Conservation (phyloP, 1,284 basidiomycete genomes). For the Leccinum subrobustum region DNA sequence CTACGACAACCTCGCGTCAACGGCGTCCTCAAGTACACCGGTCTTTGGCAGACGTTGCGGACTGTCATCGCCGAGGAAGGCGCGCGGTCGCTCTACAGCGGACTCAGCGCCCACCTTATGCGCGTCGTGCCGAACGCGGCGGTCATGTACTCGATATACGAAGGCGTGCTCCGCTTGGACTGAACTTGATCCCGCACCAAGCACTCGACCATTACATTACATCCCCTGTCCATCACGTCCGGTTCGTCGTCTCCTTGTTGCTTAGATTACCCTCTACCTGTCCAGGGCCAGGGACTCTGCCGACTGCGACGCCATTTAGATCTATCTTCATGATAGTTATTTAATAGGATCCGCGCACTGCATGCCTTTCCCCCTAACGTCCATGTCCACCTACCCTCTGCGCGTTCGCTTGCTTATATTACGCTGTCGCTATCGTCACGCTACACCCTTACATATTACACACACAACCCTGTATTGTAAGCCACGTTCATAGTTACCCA, state of each 20-base stretch:
- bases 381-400: constrained; percentile 9
- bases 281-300: neutral
- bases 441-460: neutral
- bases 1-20: no score
- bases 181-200: neutral
- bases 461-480: constrained; percentile 24
- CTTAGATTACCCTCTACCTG: no score
- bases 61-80: no score
- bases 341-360: constrained; percentile 15
- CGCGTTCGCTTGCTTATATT: constrained; percentile 8
- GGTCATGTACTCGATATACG: constrained; percentile 42
- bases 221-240: neutral
- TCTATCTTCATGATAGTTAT: constrained; percentile 7
- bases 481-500: constrained; percentile 24
- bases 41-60: no score
- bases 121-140: no score
- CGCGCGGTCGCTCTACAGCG: no score
- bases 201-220: neutral
- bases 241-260: no score
- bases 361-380: neutral
- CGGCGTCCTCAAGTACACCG: no score
- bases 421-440: constrained; percentile 14
- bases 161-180: constrained; percentile 68
- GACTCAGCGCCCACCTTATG: no score
- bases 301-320: constrained; percentile 17